Evolutionary conservation across 2,329 filamentous ascomycete species (phyloP).

Genomic region (Lachnellula cervina): DNA sequence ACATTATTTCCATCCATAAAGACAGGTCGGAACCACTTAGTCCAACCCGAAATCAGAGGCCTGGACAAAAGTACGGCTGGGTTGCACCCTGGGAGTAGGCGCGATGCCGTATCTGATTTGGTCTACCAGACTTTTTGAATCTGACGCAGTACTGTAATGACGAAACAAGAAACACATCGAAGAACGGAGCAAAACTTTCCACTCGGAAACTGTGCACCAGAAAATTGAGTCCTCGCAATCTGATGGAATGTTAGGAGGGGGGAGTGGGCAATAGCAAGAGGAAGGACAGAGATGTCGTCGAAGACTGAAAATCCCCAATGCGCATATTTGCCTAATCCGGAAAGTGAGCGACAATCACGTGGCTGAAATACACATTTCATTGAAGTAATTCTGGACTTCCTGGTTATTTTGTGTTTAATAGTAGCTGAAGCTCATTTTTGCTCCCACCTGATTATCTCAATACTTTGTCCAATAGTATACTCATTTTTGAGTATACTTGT

Average conservation of each 20-base stretch:
- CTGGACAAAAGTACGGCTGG: no score
- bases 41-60: no score
- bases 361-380: neutral
- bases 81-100: no score
- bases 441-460: neutral
- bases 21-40: no score
- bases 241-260: neutral
- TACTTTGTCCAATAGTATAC: neutral
- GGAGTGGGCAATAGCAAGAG: neutral
- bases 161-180: no score
- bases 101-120: no score
- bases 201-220: no score
- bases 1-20: no score
- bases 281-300: neutral
- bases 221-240: neutral
- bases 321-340: neutral
- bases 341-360: neutral
- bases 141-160: no score
- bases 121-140: no score
- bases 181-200: no score
- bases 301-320: neutral
- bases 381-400: neutral
- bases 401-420: neutral
- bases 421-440: neutral
- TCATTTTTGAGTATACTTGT: constrained; percentile 13